phyloP scores from a whole-genome alignment of 305 asterid species.

The Caryopteris hybrid region DNA sequence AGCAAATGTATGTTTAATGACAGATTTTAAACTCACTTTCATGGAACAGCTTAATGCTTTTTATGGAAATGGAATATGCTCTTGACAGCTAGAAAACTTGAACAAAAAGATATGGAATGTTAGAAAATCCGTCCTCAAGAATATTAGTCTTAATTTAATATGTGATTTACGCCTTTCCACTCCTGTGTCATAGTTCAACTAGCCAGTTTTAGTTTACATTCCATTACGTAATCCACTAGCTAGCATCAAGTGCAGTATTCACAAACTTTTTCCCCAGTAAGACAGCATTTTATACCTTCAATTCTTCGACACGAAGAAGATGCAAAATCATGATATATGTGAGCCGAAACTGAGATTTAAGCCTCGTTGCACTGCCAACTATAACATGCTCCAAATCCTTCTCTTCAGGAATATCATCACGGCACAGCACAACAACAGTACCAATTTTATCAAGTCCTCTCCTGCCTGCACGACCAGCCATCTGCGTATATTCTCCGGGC shows the following conservation, averaged over 20 bases:
- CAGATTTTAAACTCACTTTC: neutral
- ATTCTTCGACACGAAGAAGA: constrained; percentile 97
- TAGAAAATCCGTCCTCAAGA: neutral
- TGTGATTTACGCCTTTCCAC: constrained; percentile 6
- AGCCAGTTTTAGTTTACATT: neutral
- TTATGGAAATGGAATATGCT: neutral
- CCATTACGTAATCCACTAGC: constrained; percentile 5
- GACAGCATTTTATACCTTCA: constrained; percentile 58
- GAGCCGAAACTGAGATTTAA: constrained; percentile 93
- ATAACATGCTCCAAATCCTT: constrained; percentile 66
- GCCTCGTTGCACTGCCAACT: constrained; percentile 92
- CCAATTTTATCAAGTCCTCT: constrained; percentile 99
- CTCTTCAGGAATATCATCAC: constrained; percentile 91
- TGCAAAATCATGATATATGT: constrained; percentile 97
- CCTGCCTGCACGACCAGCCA: constrained; percentile 99
- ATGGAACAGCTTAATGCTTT: constrained; percentile 5
- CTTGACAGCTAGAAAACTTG: constrained; percentile 2
- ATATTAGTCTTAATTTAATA: neutral
- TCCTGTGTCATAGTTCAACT: too few species aligned
- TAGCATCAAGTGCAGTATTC: constrained; percentile 2
- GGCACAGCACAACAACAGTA: constrained; percentile 87
- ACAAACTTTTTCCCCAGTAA: constrained; percentile 16
- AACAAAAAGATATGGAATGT: neutral
- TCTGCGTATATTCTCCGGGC: constrained; percentile 99
- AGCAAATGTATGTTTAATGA: neutral